phyloP scores from a whole-genome alignment of 495 filamentous ascomycete species.

The Bacidia rubella region DNA sequence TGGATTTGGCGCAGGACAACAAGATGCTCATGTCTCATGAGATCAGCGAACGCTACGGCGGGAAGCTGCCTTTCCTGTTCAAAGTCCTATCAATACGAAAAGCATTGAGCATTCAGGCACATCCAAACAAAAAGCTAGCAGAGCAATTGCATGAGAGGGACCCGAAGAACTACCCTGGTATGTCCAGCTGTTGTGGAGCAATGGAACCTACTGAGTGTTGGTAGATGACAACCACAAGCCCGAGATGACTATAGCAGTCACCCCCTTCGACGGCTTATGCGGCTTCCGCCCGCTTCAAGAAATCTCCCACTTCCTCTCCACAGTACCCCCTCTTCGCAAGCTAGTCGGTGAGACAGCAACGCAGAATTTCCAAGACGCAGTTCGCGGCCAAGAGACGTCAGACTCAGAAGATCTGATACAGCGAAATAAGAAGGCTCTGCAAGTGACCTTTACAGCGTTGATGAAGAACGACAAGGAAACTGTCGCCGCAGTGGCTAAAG shows the following conservation, averaged over 20 bases:
- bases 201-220: background rate
- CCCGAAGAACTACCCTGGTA: slow-evolving; percentile 82
- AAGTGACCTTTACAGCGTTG: slow-evolving; percentile 55
- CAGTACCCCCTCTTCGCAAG: slow-evolving; percentile 55
- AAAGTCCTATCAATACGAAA: slow-evolving; percentile 92
- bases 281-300: slow-evolving; percentile 83
- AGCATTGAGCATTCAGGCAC: slow-evolving; percentile 91
- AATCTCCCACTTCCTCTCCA: slow-evolving; percentile 72
- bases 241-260: slow-evolving; percentile 97
- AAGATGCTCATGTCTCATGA: slow-evolving; percentile 60
- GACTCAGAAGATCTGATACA: slow-evolving; percentile 40
- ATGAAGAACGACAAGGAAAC: slow-evolving; percentile 62
- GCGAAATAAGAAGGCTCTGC: slow-evolving; percentile 70
- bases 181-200: slow-evolving; percentile 1
- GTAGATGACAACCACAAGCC: slow-evolving; percentile 97
- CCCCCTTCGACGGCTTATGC: slow-evolving; percentile 88
- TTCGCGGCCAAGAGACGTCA: slow-evolving; percentile 51
- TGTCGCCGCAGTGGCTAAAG: slow-evolving; percentile 47
- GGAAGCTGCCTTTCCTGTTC: slow-evolving; percentile 88
- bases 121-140: slow-evolving; percentile 95
- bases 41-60: slow-evolving; percentile 55
- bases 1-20: slow-evolving; percentile 85
- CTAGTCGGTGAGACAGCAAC: slow-evolving; percentile 62
- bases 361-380: slow-evolving; percentile 50
- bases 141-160: slow-evolving; percentile 76